Base-by-base conservation (phyloP, 2,329 filamentous ascomycete species). In the Rosellinia necatrix region DNA sequence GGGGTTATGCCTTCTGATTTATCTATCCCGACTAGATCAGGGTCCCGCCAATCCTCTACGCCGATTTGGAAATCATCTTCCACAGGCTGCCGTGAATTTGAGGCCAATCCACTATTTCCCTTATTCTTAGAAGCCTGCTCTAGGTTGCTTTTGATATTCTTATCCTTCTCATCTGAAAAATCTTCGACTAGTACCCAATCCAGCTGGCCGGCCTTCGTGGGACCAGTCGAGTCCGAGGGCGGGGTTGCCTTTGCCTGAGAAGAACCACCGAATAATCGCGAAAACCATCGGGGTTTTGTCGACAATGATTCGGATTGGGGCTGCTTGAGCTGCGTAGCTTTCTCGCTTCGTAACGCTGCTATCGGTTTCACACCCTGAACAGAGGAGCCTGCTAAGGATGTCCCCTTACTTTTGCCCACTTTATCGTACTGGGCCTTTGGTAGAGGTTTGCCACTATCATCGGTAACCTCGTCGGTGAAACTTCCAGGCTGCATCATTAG, bases 11-110 rank as follows among this genome's bases (percentile, higher is more conserved):
- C 56, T 29, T 57, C 50, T 12, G 52, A 30, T 29, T 61, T 56
- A 59, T 73, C 35, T 24, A 66, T 70, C 2, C 78, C 79, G 19
- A 91, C 77, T 15, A 91, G 75, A 69, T 91, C 89, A 5, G 89
- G 88, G 70, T 94, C 90, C 63, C 90, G 83, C 90, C 90, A 93
- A 69, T 94, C 90, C 63, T 94, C 89, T 10, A 92, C 85, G n/a
- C 90, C 90, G 65, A 93, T 92, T 40, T 89, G 81, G 69, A 92
- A 93, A 53, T 81, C 83, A 69, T 91, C 87, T 42, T 76, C 72
- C 2, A 68, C 49, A 2, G 59, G 34, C 30, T 59, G 57, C 27
- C 63, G 56, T 29, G 61, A 44, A 29, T 61, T 67, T 10, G 64
- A 55, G 8, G 64, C 62, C 4, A 54, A 42, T 61, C 27, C 29